Evolutionary conservation across 768 basidiomycete genomes (phyloP), one percentile per base, ranked within the genome.

Genomic region (Amanita phalloides): DNA sequence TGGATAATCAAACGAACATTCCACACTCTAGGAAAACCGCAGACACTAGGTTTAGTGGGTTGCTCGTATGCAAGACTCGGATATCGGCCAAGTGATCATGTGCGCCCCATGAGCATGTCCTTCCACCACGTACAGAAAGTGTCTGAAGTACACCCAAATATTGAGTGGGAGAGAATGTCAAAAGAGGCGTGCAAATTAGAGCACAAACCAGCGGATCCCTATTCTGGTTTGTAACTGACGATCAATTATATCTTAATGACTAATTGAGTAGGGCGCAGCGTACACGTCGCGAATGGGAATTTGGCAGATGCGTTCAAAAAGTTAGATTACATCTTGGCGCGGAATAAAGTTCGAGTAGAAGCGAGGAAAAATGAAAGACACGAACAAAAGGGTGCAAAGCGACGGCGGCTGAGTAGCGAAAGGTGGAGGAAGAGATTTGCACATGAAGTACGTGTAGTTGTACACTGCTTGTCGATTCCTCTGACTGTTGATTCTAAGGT

Each of bases 391-490:
- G 88, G 90, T 32, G 77, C 73, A 54, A 90, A 88, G 65, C 79
- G 87, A 55, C 75, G 86, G 55, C 76, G 88, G 56, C 69, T 90
- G 60, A 71, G 70, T 46, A 90, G 87, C 60, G 74, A 85, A 65
- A 76, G 87, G 57, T 90, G 88, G 86, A 76, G 86, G 62, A 81
- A 74, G 60, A 79, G 75, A 54, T 92, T 91, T 66, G 83, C 88
- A 45, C 71, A 88, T 58, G 84, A 88, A 76, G 89, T 81, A 68
- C 57, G 79, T 60, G 39, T 55, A 32, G 23, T 42, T 21, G 23
- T 20, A 50, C 30, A 36, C 41, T 32, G 23, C 30, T 48, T 53
- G 45, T 52, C 46, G 54, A 23, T 39, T 37, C 17, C 32, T 13
- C 48, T 51, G 47, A 58, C 28, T 8, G 50, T 43, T 3, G 11